Evolutionary conservation across 192 early-diverging fungal species (phyloP).

Genomic region (Spizellomyces sp.): DNA sequence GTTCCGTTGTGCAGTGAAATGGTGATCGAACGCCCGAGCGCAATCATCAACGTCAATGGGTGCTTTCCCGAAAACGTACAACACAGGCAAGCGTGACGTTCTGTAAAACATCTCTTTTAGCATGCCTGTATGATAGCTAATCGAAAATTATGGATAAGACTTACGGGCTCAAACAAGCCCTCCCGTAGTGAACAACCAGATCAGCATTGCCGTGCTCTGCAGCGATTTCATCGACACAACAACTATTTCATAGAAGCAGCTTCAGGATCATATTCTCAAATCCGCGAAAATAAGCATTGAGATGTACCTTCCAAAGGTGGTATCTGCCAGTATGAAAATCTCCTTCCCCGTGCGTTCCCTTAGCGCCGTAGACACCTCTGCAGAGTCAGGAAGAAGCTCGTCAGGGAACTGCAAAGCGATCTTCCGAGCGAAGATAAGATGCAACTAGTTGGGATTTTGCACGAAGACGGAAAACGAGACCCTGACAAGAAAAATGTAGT

Average conservation of each 20-base stretch:
- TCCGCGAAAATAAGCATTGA: neutral
- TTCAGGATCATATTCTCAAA: too few relatives aligned
- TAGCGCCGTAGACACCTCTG: constrained; percentile 61
- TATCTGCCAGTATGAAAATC: constrained; percentile 89
- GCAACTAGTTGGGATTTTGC: too few relatives aligned
- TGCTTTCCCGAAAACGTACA: constrained; percentile 84
- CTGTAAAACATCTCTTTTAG: constrained; percentile 33
- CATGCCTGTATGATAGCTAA: neutral
- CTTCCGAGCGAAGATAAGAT: neutral
- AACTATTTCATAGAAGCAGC: constrained; percentile 49
- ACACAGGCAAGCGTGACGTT: constrained; percentile 77
- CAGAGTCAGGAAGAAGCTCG: constrained; percentile 72
- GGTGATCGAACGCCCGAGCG: constrained; percentile 43
- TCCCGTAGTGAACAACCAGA: constrained; percentile 94
- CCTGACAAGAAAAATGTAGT: too few relatives aligned
- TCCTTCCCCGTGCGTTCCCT: constrained; percentile 42
- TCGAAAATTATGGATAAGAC: constrained; percentile 9
- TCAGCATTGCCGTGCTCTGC: constrained; percentile 86
- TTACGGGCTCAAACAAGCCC: constrained; percentile 83
- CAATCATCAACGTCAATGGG: constrained; percentile 68
- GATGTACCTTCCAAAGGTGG: constrained; percentile 82
- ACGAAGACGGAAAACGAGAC: too few relatives aligned
- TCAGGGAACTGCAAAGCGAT: constrained; percentile 92
- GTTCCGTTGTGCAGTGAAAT: constrained; percentile 42
- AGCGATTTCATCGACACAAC: constrained; percentile 97